A percentile compares a stretch with the other conserved stretches of the same genome.
phyloP scores from a whole-genome alignment of 768 basidiomycete species.

The Xerocomellus amylosporus region DNA sequence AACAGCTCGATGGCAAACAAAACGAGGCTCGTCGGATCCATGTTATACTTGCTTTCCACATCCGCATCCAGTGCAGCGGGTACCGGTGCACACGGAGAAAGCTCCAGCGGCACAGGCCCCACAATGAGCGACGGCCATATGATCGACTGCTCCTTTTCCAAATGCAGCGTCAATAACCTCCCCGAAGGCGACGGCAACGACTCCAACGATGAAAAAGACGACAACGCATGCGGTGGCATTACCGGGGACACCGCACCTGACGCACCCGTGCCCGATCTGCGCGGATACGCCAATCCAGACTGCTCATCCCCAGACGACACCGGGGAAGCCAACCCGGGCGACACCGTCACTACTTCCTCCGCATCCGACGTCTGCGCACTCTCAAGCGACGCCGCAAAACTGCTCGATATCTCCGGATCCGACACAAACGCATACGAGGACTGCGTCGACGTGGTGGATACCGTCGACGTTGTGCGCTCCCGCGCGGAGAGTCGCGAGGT shows the following conservation, averaged over 20 bases:
- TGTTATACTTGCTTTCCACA: slow-evolving; percentile 67
- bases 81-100: slow-evolving; percentile 51
- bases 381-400: slow-evolving; percentile 79
- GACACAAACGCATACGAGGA: slow-evolving; percentile 82
- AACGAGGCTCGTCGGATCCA: slow-evolving; percentile 82
- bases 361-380: slow-evolving; percentile 69
- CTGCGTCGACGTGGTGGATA: slow-evolving; percentile 72
- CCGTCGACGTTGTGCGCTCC: slow-evolving; percentile 72
- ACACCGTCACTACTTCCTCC: slow-evolving; percentile 55
- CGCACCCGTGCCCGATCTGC: slow-evolving; percentile 27
- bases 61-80: slow-evolving; percentile 51
- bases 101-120: slow-evolving; percentile 62
- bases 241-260: slow-evolving; percentile 61
- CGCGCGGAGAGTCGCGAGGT: slow-evolving; percentile 49
- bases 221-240: slow-evolving; percentile 50
- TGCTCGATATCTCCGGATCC: slow-evolving; percentile 83
- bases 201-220: slow-evolving; percentile 79
- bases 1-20: slow-evolving; percentile 67
- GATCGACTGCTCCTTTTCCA: slow-evolving; percentile 75
- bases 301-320: slow-evolving; percentile 57
- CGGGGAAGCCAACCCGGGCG: slow-evolving; percentile 63
- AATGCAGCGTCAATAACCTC: slow-evolving; percentile 71
- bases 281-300: slow-evolving; percentile 16
- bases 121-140: slow-evolving; percentile 83
- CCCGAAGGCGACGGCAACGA: slow-evolving; percentile 61